Evolutionary conservation across 2,329 filamentous ascomycete genomes (phyloP), one percentile per base, ranked within the genome.

Genomic region (Ophiostoma piceae): DNA sequence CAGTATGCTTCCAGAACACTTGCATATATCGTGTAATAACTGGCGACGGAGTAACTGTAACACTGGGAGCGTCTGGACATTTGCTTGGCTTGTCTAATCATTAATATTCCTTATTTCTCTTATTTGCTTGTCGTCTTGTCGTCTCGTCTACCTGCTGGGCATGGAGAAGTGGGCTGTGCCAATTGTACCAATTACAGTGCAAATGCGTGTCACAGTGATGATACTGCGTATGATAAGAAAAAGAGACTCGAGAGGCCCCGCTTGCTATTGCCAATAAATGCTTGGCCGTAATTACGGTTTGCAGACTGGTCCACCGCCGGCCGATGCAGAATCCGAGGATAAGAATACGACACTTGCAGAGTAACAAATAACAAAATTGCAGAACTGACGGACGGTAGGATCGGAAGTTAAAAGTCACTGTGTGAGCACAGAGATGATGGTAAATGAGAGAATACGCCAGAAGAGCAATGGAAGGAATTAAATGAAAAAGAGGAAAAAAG

Each of bases 261-360:
- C 64, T 66, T 35, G 22, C 39, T 1, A 70, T 66, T 68, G 69
- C 39, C 69, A 70, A 70, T 67, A 29, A 57, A 26, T 65, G 16
- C 69, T 68, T 70, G 69, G 69, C 66, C 29, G 66, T 35, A 70
- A 70, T 70, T 66, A 68, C 66, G 57, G 60, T 5, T 14, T 66
- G 54, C 66, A 54, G 37, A 54, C 51, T 29, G 22, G 54, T 43
- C 29, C 16, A 64, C 68, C 26, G 26, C n/a, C 39, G 68, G 54
- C 54, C 26, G 47, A 51, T 62, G 57, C 57, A 35, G 62, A n/a
- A 37, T 37, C 19, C 62, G 32, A 35, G 19, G n/a, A 65, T 37
- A 65, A 65, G 62, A 65, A 65, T 65, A 65, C 62, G 62, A 65
- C n/a, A 6, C 32, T 19, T 64, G 39, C 29, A 29, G 60, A 2